A percentile compares a stretch with the other conserved stretches of the same genome.
Evolutionary conservation across 2,329 filamentous ascomycete species (phyloP).

Genomic region (Rachicladosporium sp.): DNA sequence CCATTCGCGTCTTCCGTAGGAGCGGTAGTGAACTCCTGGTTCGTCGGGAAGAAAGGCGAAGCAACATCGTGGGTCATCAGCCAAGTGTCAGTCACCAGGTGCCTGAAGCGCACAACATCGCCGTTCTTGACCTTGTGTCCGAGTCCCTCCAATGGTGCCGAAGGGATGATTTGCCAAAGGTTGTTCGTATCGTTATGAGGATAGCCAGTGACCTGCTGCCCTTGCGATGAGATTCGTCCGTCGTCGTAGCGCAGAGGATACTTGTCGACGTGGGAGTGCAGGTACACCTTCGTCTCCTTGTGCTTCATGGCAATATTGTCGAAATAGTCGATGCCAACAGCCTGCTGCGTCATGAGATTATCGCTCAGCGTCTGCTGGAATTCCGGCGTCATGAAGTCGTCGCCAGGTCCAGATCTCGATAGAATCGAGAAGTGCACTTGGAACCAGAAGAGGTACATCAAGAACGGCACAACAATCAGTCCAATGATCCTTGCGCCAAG

Average conservation of each 20-base stretch:
- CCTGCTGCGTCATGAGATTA: constrained; percentile 81
- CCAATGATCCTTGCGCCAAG: constrained; percentile 78
- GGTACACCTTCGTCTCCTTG: constrained; percentile 93
- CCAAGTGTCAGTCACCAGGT: constrained; percentile 72
- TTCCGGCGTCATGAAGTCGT: constrained; percentile 97
- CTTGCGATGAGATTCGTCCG: constrained; percentile 88
- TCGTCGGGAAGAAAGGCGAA: constrained; percentile 89
- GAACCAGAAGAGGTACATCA: constrained; percentile 99
- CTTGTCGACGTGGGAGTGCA: constrained; percentile 80
- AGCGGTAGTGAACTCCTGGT: constrained; percentile 94
- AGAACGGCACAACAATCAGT: constrained; percentile 80
- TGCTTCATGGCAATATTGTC: constrained; percentile 79
- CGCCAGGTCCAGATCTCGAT: constrained; percentile 76
- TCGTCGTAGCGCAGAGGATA: constrained; percentile 96
- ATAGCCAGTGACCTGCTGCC: constrained; percentile 96
- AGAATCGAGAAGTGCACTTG: constrained; percentile 95
- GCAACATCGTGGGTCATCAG: constrained; percentile 94
- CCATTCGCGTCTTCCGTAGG: constrained; percentile 58
- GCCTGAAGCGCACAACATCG: constrained; percentile 74
- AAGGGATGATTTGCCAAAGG: constrained; percentile 84
- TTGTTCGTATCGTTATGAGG: constrained; percentile 99
- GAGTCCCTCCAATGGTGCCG: constrained; percentile 40
- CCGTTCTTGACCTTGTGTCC: constrained; percentile 65
- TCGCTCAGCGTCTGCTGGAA: constrained; percentile 96
- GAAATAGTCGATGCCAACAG: constrained; percentile 78